Evolutionary conservation across 2,329 filamentous ascomycete genomes (phyloP), one percentile per base, ranked within the genome.

Genomic region (Scedosporium aurantiacum): DNA sequence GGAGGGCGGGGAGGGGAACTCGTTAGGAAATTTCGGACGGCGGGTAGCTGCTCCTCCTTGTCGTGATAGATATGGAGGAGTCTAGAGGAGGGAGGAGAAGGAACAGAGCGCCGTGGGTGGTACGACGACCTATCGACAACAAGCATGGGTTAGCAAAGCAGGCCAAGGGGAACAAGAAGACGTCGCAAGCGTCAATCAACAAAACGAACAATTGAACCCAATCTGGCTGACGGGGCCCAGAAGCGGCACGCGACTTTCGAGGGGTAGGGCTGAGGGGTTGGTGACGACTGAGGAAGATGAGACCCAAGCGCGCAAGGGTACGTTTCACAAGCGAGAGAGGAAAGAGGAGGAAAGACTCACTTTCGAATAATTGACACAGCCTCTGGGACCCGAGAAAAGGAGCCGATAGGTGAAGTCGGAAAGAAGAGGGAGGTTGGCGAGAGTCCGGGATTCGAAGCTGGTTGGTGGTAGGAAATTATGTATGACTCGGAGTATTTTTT

Each of bases 1-100:
- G 67, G 50, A 57, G 61, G 57, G 25, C 32, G 61, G 65, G 63
- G 66, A 32, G 37, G 43, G 23, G 23, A 43, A 50, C 16, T 50
- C 32, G 32, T 50, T 23, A 23, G 23, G 45, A 50, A 14, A 40
- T 12, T 10, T 57, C 7, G 55, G 7, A 18, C 18, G 28, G 55
- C 28, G 55, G 23, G 55, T 2, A 8, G 4, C 32, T 37, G 32
- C 32, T 37, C 8, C 32, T 37, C 8, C 32, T 12, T 2, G 32
- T 37, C 32, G 32, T 8, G 32, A 37, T 37, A 37, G 32, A 37
- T 37, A 37, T 10, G 43, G 43, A 47, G 43, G 16, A 5, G n/a
- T 47, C 32, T 14, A 37, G 32, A 37, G 32, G 32, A 14, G 32
- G 8, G 32, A 4, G 10, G 32, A 2, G 32, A 4, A 37, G 32